Conservation (phyloP, 257 asterid species). For the Thymus mandschuricus region DNA sequence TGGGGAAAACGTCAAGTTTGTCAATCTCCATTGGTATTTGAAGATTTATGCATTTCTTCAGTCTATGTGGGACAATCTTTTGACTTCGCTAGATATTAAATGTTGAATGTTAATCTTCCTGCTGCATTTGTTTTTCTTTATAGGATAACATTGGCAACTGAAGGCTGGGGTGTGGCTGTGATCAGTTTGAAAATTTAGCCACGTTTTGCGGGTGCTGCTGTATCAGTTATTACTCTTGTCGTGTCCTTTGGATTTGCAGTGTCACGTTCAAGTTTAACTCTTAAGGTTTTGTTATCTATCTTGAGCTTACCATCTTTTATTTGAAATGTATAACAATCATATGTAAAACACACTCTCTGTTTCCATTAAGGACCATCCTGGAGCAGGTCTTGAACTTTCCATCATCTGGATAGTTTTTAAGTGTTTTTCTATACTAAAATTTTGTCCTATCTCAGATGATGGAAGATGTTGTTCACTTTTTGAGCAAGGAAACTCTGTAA, state of each 20-base stretch:
- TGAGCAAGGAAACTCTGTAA: constrained; percentile 77
- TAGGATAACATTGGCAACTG: constrained; percentile 90
- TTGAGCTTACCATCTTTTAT: constrained; percentile 18
- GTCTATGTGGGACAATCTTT: not conserved
- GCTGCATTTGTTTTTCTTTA: constrained; percentile 97
- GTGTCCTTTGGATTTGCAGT: constrained; percentile 99
- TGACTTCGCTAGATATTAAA: constrained; percentile 14
- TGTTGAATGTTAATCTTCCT: constrained; percentile 24
- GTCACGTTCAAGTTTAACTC: constrained; percentile 96
- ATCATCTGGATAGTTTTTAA: constrained; percentile 1
- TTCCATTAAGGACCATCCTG: constrained; percentile 25
- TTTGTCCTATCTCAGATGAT: constrained; percentile 66
- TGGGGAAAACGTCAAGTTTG: constrained; percentile 98
- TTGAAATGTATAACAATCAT: not conserved
- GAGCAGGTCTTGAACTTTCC: constrained; percentile 18
- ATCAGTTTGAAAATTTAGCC: constrained; percentile 97
- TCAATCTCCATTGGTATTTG: constrained; percentile 23
- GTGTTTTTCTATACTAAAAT: constrained; percentile 11
- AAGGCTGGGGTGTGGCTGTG: constrained; percentile 99
- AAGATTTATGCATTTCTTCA: constrained; percentile 24
- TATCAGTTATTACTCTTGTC: constrained; percentile 94
- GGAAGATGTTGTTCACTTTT: constrained; percentile 99
- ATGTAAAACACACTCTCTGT: not conserved
- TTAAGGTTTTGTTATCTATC: constrained; percentile 66
- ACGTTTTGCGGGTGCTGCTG: constrained; percentile 99